Evolutionary conservation across 371 early-diverging fungal genomes (phyloP).

Genomic region (Mortierella sp.): DNA sequence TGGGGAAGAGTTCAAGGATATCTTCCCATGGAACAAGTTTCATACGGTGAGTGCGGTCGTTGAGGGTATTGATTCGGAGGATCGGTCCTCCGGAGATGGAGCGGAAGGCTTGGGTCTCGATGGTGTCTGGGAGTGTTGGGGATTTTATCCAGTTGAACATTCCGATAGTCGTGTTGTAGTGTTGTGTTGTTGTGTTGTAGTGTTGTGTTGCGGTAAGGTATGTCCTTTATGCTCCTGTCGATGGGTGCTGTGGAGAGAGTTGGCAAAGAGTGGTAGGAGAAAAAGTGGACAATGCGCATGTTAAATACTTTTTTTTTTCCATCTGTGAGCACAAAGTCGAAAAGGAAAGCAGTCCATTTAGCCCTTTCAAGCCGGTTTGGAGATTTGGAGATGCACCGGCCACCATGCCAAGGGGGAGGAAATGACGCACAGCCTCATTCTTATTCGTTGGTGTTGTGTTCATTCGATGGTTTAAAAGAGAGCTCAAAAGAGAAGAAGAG

Average conservation of each 20-base stretch:
- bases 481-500: too few relatives aligned
- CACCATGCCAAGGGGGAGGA: background rate
- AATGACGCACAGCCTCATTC: background rate
- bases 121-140: slow-evolving; percentile 28
- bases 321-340: background rate
- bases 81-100: slow-evolving; percentile 29
- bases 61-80: slow-evolving; percentile 18
- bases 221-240: too few relatives aligned
- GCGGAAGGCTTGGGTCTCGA: slow-evolving; percentile 33
- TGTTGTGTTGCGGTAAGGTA: background rate
- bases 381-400: background rate
- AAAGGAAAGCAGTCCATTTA: background rate
- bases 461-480: too few relatives aligned
- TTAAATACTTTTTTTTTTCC: background rate
- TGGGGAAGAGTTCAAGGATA: slow-evolving; percentile 30
- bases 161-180: background rate
- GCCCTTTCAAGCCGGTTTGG: background rate
- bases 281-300: background rate
- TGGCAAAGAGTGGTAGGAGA: too few relatives aligned
- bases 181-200: background rate
- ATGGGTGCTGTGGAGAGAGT: too few relatives aligned
- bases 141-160: slow-evolving; percentile 41
- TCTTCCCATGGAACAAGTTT: slow-evolving; percentile 42
- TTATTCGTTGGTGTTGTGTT: too few relatives aligned
- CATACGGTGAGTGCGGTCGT: slow-evolving; percentile 24